Evolutionary conservation across 2,329 filamentous ascomycete genomes (phyloP).

Genomic region (Clarireedia homoeocarpa): DNA sequence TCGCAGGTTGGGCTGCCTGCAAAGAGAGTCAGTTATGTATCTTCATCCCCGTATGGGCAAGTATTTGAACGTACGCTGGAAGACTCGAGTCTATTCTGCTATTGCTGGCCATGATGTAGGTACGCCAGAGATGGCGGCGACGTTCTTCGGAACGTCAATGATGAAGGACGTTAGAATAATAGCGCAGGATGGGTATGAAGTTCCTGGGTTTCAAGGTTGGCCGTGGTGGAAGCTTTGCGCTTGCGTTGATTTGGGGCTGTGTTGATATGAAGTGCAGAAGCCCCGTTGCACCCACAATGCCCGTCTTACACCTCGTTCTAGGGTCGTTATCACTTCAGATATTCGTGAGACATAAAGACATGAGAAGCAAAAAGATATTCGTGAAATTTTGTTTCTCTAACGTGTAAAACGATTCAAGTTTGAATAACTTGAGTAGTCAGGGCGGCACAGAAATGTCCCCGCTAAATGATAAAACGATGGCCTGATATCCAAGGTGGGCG

Average conservation of each 20-base stretch:
- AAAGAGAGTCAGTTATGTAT: conserved; percentile 21
- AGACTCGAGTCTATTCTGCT: conserved; percentile 52
- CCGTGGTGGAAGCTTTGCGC: conserved; percentile 10
- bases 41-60: conserved; percentile 13
- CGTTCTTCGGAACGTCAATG: conserved; percentile 29
- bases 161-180: conserved; percentile 13
- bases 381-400: conserved; percentile 2
- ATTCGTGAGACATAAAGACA: conserved; percentile 1
- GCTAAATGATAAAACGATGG: conserved; percentile 3
- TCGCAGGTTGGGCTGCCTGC: conserved; percentile 76
- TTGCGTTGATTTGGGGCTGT: conserved; percentile 10
- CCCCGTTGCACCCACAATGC: conserved; percentile 1
- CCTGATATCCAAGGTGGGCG: background rate
- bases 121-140: conserved; percentile 26
- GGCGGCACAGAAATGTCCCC: conserved; percentile 9
- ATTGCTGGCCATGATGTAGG: conserved; percentile 36
- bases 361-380: conserved; percentile 6
- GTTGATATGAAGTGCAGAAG: conserved; percentile 5
- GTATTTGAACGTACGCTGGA: conserved; percentile 47
- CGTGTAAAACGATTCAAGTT: conserved; percentile 3
- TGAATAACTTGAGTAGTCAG: background rate
- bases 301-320: background rate
- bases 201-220: conserved; percentile 9
- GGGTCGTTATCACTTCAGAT: conserved; percentile 5
- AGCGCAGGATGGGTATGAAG: conserved; percentile 7